Conservation (phyloP, 106 monocot genomes). For the Hemerocallis citrina region DNA sequence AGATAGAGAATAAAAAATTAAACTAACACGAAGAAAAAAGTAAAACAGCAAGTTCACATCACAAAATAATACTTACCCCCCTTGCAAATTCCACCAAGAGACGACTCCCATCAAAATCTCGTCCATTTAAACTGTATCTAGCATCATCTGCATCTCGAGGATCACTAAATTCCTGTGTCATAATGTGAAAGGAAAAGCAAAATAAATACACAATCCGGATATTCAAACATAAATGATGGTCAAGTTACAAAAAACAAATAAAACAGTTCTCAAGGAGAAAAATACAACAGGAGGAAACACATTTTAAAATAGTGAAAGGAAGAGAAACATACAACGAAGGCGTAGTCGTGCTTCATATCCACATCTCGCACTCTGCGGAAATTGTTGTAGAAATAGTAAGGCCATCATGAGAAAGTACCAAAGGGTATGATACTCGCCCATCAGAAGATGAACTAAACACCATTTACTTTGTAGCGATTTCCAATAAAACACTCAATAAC, state of each 20-base stretch:
- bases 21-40: no score
- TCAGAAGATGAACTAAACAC: conserved; percentile 74
- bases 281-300: not conserved
- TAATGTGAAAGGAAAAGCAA: conserved; percentile 5
- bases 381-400: conserved; percentile 95
- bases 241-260: conserved; percentile 14
- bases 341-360: conserved; percentile 99
- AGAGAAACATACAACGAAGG: conserved; percentile 79
- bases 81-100: conserved; percentile 84
- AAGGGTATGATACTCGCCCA: conserved; percentile 56
- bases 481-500: conserved; percentile 80
- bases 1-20: no score
- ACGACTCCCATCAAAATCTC: conserved; percentile 89
- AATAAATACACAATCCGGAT: conserved; percentile 1
- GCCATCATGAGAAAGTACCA: conserved; percentile 69
- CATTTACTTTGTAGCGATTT: conserved; percentile 68
- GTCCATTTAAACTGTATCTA: conserved; percentile 68
- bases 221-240: no score
- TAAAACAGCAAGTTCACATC: no score
- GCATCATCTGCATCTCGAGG: conserved; percentile 97
- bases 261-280: no score
- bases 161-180: conserved; percentile 95
- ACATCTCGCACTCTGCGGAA: conserved; percentile 99
- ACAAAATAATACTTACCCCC: conserved; percentile 69
- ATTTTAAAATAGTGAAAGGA: not conserved